Percentiles rank a stretch among this genome's conserved stretches.
phyloP scores from a whole-genome alignment of 371 early-diverging fungal genomes.

The Circinella umbellata region DNA sequence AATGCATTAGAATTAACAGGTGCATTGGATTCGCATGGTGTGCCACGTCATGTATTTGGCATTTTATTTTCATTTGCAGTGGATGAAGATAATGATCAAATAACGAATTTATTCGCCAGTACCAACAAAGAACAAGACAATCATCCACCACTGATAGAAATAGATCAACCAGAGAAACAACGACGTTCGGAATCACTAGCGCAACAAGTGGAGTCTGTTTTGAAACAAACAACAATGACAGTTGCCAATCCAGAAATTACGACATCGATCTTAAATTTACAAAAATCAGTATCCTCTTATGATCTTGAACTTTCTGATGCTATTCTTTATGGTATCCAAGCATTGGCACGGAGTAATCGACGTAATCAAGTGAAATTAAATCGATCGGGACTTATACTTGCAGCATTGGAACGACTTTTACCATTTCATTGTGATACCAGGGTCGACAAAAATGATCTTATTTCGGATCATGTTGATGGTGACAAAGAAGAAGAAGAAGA shows the following conservation, averaged over 20 bases:
- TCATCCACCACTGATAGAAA: background rate
- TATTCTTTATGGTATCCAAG: slow-evolving; percentile 51
- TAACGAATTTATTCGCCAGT: slow-evolving; percentile 51
- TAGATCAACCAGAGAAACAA: background rate
- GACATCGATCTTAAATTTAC: slow-evolving; percentile 58
- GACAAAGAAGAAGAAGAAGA: slow-evolving; percentile 11
- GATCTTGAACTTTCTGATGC: slow-evolving; percentile 48
- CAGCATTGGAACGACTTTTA: slow-evolving; percentile 55
- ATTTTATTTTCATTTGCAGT: slow-evolving; percentile 67
- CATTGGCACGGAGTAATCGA: slow-evolving; percentile 58
- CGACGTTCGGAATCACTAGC: background rate
- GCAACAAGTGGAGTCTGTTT: slow-evolving; percentile 26
- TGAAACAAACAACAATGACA: slow-evolving; percentile 32
- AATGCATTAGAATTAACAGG: slow-evolving; percentile 69
- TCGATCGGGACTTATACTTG: slow-evolving; percentile 58
- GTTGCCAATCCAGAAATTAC: slow-evolving; percentile 63
- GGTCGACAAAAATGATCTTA: background rate
- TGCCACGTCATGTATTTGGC: slow-evolving; percentile 57
- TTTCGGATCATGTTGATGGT: background rate
- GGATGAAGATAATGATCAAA: slow-evolving; percentile 41
- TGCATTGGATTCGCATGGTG: slow-evolving; percentile 43
- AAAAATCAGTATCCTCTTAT: slow-evolving; percentile 33
- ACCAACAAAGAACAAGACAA: slow-evolving; percentile 15
- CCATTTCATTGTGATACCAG: slow-evolving; percentile 20
- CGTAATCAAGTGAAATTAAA: slow-evolving; percentile 71